Percentiles rank a stretch among this genome's conserved stretches.
phyloP scores from a whole-genome alignment of 2,329 filamentous ascomycete genomes.

The Fusarium graminum region DNA sequence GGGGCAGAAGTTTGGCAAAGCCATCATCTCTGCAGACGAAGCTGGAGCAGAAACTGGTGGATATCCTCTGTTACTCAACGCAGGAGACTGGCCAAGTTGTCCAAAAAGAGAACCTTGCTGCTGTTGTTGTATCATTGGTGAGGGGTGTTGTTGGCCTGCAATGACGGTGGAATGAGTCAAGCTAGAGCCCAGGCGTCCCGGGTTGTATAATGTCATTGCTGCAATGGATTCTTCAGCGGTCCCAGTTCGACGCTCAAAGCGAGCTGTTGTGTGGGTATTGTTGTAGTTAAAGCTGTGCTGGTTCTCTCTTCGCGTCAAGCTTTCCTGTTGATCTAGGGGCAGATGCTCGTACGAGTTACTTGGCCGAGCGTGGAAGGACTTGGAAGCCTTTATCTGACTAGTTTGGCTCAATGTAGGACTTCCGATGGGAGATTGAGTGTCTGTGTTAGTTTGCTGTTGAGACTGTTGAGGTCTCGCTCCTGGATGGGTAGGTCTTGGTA shows the following conservation, averaged over 20 bases:
- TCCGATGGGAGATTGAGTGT: not conserved
- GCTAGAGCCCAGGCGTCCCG: not conserved
- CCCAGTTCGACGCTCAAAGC: constrained; percentile 24
- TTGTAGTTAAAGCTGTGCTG: constrained; percentile 9
- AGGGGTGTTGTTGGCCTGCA: not conserved
- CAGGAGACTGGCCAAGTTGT: not conserved
- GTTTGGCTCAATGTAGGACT: not conserved
- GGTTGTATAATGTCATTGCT: constrained; percentile 3
- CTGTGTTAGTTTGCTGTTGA: constrained; percentile 9
- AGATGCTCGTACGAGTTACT: constrained; percentile 19
- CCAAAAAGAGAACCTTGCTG: not conserved
- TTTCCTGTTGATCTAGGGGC: not conserved
- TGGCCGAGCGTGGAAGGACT: not conserved
- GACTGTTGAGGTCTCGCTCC: constrained; percentile 5
- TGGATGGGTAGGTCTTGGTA: constrained; percentile 14
- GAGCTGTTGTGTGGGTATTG: constrained; percentile 13
- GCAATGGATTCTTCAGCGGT: constrained; percentile 37
- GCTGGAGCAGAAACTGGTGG: not conserved
- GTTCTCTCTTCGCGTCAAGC: constrained; percentile 2
- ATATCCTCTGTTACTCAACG: not conserved
- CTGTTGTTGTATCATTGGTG: not conserved
- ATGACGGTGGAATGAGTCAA: constrained; percentile 1
- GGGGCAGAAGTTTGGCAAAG: not conserved
- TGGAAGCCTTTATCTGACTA: not conserved
- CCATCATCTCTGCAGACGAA: not conserved